Percentiles rank a stretch among this genome's conserved stretches.
These are phyloP conservation scores for Pleomassaria siparia DNA, from an alignment of 2,329 filamentous ascomycete species.

Conservation along the genomic window DNA sequence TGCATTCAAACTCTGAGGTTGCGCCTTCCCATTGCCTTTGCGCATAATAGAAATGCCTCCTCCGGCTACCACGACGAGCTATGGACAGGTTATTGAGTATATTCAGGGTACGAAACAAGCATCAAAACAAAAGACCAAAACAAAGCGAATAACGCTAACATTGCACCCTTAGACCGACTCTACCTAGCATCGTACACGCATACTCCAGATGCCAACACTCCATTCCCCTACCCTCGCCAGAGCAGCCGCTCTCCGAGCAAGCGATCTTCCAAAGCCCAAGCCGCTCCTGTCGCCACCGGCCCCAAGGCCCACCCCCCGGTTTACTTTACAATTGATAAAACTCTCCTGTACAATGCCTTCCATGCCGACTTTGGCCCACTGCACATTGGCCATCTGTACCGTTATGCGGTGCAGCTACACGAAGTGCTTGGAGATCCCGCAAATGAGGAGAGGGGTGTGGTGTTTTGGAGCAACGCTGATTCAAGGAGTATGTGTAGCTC, in stretches of 20 bases:
- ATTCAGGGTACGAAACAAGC: slow-evolving; percentile 72
- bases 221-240: slow-evolving; percentile 77
- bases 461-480: slow-evolving; percentile 94
- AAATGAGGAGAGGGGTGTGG: slow-evolving; percentile 85
- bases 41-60: slow-evolving; percentile 32
- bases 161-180: slow-evolving; percentile 69
- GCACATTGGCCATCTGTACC: slow-evolving; percentile 95
- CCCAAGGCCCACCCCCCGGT: slow-evolving; percentile 67
- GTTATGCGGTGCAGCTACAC: slow-evolving; percentile 94
- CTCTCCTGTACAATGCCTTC: slow-evolving; percentile 94
- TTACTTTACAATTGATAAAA: slow-evolving; percentile 95
- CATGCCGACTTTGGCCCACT: slow-evolving; percentile 97
- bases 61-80: slow-evolving; percentile 51
- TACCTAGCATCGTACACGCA: slow-evolving; percentile 92
- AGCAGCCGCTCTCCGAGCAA: slow-evolving; percentile 72
- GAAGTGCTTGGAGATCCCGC: slow-evolving; percentile 90
- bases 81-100: slow-evolving; percentile 93
- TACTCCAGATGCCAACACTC: slow-evolving; percentile 75
- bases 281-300: slow-evolving; percentile 57
- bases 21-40: slow-evolving; percentile 25
- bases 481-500: slow-evolving; percentile 71
- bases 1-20: slow-evolving; percentile 10
- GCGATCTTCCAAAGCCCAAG: slow-evolving; percentile 66
- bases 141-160: slow-evolving; percentile 18
- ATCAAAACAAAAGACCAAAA: slow-evolving; percentile 24